A percentile compares a stretch with the other conserved stretches of the same genome.
Evolutionary conservation across 164 flowering plant species (phyloP).

Genomic region (Tinospora cordifolia): DNA sequence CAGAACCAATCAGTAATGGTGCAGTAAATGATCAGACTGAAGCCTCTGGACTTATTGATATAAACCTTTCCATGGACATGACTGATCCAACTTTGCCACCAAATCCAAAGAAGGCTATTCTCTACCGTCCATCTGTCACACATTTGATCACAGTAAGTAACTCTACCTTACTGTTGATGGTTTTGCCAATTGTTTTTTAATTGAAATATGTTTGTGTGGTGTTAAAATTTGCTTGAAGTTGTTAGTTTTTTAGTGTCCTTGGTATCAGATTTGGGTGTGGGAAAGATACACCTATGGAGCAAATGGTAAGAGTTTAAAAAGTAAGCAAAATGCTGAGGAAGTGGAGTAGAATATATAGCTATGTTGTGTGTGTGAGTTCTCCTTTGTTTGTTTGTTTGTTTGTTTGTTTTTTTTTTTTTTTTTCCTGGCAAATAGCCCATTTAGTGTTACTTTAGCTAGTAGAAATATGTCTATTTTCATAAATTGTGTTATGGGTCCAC

Average conservation of each 20-base stretch:
- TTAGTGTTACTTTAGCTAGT: too few relatives aligned
- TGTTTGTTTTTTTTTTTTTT: too few relatives aligned
- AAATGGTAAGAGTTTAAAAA: not conserved
- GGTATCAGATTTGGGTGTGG: not conserved
- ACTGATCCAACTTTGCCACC: constrained; percentile 80
- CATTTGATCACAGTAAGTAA: constrained; percentile 74
- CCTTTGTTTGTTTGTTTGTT: too few relatives aligned
- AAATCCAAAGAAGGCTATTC: constrained; percentile 80
- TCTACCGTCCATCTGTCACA: constrained; percentile 79
- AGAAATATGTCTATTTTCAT: too few relatives aligned
- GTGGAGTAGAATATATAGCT: too few relatives aligned
- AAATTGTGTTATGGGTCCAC: too few relatives aligned
- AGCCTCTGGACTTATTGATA: constrained; percentile 71
- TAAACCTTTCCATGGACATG: constrained; percentile 70
- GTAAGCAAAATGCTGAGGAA: too few relatives aligned
- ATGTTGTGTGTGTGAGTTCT: too few relatives aligned
- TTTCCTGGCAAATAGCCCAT: too few relatives aligned
- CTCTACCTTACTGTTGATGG: not conserved
- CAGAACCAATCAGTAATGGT: constrained; percentile 55
- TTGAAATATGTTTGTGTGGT: not conserved
- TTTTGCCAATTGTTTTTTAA: not conserved
- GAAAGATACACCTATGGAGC: not conserved
- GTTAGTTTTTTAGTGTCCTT: not conserved
- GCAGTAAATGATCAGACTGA: constrained; percentile 46
- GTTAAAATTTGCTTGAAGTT: not conserved